Percentiles rank a stretch among this genome's conserved stretches.
Evolutionary conservation across 495 filamentous ascomycete species (phyloP).

Genomic region (Monascus purpureus): DNA sequence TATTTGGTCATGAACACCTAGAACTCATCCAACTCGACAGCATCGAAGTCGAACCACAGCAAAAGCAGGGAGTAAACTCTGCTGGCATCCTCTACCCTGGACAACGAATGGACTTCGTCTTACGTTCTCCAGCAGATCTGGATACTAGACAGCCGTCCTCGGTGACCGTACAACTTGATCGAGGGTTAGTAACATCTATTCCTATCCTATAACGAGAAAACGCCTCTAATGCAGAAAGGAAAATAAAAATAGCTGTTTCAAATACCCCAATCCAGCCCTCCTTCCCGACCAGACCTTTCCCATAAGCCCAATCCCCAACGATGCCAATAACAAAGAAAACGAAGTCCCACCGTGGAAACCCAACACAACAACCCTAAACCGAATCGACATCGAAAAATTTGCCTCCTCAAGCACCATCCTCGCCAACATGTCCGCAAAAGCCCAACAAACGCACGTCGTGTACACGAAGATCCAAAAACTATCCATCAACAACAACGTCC

Average conservation of each 20-base stretch:
- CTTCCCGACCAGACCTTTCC: slow-evolving; percentile 27
- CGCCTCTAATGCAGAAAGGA: neutral
- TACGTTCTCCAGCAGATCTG: slow-evolving; percentile 7
- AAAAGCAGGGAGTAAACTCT: slow-evolving; percentile 11
- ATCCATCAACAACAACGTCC: slow-evolving; percentile 22
- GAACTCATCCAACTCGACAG: slow-evolving; percentile 30
- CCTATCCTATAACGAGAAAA: too few species aligned
- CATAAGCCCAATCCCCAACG: slow-evolving; percentile 5
- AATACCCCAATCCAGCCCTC: slow-evolving; percentile 31
- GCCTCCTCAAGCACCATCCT: slow-evolving; percentile 13
- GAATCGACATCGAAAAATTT: slow-evolving; percentile 12
- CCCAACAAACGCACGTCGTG: slow-evolving; percentile 29
- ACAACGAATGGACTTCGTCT: slow-evolving; percentile 33
- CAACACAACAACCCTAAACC: too few species aligned
- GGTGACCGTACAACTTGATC: slow-evolving; percentile 27
- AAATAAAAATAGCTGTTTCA: slow-evolving; percentile 23
- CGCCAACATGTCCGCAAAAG: slow-evolving; percentile 10
- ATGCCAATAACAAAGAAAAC: neutral
- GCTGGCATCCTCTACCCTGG: slow-evolving; percentile 34
- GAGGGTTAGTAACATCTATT: slow-evolving; percentile 18
- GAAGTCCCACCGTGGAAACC: too few species aligned
- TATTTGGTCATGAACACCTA: slow-evolving; percentile 14
- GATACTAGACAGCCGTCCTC: slow-evolving; percentile 5
- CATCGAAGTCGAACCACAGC: slow-evolving; percentile 11
- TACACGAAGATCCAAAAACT: slow-evolving; percentile 36